Evolutionary conservation across 73 alveolate genomes (phyloP), one percentile per base, ranked within the genome.

Genomic region (Paramecium sexaurelia): DNA sequence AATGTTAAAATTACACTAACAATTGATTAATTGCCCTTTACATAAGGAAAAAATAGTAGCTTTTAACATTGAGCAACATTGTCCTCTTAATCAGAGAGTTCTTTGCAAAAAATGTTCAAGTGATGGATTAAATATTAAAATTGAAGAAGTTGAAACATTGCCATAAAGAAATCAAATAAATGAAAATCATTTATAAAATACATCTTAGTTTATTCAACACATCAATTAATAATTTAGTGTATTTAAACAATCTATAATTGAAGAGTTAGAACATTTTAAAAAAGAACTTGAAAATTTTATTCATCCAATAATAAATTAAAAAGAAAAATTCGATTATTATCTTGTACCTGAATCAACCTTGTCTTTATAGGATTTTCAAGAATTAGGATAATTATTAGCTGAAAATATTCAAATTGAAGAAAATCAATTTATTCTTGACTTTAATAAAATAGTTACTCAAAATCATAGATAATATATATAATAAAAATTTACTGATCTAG

Each of bases 301-400:
- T 5, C 83, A 61, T 61, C 83, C 83, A 22, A 26, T 61, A 29
- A 61, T 32, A 29, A 61, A 61, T 61, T 61, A 61, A 32, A 61
- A 61, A 61, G 83, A 61, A 61, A 61, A 61, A 10, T 61, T 61
- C 10, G 83, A 61, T 61, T 61, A 61, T 61, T 61, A 61, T 61
- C 26, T 61, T 5, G 26, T 61, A 32, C 83, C 83, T 29, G 83
- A 61, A 61, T 29, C 83, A 24, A 61, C 83, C 1, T 32, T 61
- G 11, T 26, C 83, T 2, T 32, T 61, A 32, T 11, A 29, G 17
- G 83, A 61, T 61, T 61, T 61, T 10, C 7, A 61, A 13, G 83
- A 61, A 61, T 61, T 61, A 61, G 83, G 83, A 29, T 61, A 61
- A 32, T 29, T 61, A 13, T 61, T 61, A 26, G 83, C 83, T 13